A percentile compares a stretch with the other conserved stretches of the same genome.
These are phyloP conservation scores for Candida quercuum DNA, from an alignment of 805 yeast species.

Conservation along the genomic window DNA sequence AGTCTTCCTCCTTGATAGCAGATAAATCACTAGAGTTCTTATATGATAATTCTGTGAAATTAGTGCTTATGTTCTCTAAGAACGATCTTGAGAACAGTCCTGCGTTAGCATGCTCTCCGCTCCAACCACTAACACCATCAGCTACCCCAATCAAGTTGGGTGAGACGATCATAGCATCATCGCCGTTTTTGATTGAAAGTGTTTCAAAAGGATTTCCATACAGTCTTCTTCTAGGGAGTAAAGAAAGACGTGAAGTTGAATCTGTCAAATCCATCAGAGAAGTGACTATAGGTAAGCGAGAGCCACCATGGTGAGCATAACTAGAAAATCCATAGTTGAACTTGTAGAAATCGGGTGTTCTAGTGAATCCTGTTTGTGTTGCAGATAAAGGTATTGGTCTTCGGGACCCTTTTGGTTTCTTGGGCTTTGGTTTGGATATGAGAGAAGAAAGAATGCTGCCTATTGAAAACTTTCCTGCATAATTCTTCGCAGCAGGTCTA, in stretches of 20 bases:
- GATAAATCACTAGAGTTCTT: conserved; percentile 26
- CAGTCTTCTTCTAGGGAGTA: conserved; percentile 45
- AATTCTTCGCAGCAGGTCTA: no score
- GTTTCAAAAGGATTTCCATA: conserved; percentile 50
- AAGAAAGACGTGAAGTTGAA: conserved; percentile 35
- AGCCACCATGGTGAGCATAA: conserved; percentile 42
- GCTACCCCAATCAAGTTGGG: conserved; percentile 49
- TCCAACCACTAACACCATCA: conserved; percentile 57
- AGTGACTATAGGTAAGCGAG: conserved; percentile 34
- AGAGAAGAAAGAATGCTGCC: no score
- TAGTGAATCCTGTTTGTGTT: conserved; percentile 2
- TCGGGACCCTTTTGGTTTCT: neutral
- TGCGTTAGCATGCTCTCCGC: conserved; percentile 38
- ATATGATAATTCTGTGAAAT: conserved; percentile 22
- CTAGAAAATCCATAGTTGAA: conserved; percentile 41
- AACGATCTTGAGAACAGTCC: conserved; percentile 50
- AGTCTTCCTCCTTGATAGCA: conserved; percentile 36
- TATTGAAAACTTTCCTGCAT: no score
- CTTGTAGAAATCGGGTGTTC: conserved; percentile 31
- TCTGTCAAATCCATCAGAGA: conserved; percentile 48
- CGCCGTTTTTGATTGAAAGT: conserved; percentile 47
- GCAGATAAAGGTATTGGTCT: neutral
- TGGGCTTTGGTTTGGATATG: neutral
- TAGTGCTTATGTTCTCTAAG: conserved; percentile 43
- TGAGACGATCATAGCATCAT: conserved; percentile 51